Conservation (phyloP, 768 basidiomycete species). For the Dacryopinax primogenitus region DNA sequence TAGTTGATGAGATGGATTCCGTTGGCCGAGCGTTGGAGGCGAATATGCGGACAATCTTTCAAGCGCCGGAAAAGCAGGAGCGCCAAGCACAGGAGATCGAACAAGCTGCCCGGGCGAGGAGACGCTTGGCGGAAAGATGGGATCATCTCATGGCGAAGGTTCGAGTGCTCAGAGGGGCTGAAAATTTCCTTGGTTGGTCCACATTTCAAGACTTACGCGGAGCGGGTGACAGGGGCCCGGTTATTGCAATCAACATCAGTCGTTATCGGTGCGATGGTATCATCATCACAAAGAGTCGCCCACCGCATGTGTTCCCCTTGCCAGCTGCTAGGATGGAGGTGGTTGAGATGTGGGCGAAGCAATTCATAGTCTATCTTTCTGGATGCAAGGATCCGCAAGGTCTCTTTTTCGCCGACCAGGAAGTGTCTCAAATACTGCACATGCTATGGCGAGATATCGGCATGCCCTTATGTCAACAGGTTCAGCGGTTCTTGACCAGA, state of each 20-base stretch:
- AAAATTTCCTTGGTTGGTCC: neutral
- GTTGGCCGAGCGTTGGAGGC: neutral
- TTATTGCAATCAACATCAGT: neutral
- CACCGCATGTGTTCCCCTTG: neutral
- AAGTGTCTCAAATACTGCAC: neutral
- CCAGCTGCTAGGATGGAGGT: neutral
- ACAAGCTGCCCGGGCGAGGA: neutral
- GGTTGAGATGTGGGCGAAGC: neutral
- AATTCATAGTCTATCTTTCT: neutral
- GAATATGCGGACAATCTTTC: neutral
- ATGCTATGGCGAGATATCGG: neutral
- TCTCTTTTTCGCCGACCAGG: neutral
- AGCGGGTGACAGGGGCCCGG: neutral
- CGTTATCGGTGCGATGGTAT: conserved; percentile 2
- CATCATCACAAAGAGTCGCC: neutral
- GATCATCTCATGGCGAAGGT: neutral
- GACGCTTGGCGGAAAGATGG: neutral
- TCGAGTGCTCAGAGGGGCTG: neutral
- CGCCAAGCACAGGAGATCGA: neutral
- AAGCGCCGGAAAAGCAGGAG: neutral
- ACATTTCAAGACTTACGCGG: neutral
- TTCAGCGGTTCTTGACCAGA: neutral
- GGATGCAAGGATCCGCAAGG: neutral
- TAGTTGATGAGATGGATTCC: neutral
- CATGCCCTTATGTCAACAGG: neutral